These are phyloP conservation scores for Mycena venus DNA, from an alignment of 768 basidiomycete genomes.

Conservation along the genomic window DNA sequence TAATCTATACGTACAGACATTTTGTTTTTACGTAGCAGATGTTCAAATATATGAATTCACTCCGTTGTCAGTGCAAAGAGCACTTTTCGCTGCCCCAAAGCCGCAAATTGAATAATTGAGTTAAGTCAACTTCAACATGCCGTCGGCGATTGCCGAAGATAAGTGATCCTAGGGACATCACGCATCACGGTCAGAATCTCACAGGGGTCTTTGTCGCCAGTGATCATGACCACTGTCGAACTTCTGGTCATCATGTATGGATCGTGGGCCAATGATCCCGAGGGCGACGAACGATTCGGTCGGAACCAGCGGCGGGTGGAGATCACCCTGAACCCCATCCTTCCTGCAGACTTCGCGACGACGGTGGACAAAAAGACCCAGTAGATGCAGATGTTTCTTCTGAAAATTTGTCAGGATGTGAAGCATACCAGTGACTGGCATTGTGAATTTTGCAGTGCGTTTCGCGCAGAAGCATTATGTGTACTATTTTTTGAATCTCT, in stretches of 20 bases:
- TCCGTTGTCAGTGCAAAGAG: no score
- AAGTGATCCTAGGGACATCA: no score
- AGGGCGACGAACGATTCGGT: slow-evolving; percentile 9
- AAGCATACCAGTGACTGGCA: slow-evolving; percentile 31
- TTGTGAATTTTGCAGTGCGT: slow-evolving; percentile 32
- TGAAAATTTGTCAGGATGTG: slow-evolving; percentile 6
- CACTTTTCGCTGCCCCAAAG: no score
- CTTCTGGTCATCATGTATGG: slow-evolving; percentile 20
- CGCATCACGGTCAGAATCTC: no score
- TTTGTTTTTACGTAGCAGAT: no score
- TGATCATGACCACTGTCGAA: slow-evolving; percentile 14
- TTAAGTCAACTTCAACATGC: no score
- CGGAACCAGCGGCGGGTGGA: slow-evolving; percentile 28
- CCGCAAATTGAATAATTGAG: no score
- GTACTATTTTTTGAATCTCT: no score
- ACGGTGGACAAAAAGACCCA: neutral
- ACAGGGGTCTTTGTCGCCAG: no score
- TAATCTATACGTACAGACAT: no score
- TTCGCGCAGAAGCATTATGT: neutral
- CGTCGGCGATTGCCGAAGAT: no score
- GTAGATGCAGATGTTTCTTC: slow-evolving; percentile 6
- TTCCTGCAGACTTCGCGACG: slow-evolving; percentile 11
- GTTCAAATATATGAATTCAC: no score
- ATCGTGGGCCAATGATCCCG: slow-evolving; percentile 15
- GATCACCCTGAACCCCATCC: slow-evolving; percentile 10